phyloP scores from a whole-genome alignment of 371 early-diverging fungal genomes.

The Funneliformis caledonium region DNA sequence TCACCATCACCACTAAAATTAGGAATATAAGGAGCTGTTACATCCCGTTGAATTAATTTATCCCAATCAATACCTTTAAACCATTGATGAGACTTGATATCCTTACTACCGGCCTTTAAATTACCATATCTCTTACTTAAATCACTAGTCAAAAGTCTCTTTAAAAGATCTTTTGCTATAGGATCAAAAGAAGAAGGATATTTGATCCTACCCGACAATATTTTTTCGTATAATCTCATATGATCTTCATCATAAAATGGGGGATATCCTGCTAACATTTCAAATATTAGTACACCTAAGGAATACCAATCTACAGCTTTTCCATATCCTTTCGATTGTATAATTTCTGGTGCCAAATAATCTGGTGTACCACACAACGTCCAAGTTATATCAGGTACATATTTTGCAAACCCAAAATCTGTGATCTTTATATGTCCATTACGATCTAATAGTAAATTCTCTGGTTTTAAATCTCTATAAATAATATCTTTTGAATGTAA shows the following conservation, averaged over 20 bases:
- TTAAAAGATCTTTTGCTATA: conserved; percentile 87
- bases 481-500: conserved; percentile 90
- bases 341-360: conserved; percentile 98
- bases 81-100: conserved; percentile 95
- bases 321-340: conserved; percentile 94
- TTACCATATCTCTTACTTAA: conserved; percentile 92
- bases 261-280: conserved; percentile 92
- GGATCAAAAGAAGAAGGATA: conserved; percentile 94
- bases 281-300: conserved; percentile 94
- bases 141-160: conserved; percentile 85
- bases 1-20: conserved; percentile 86
- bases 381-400: conserved; percentile 94
- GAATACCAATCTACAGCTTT: conserved; percentile 98
- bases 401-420: conserved; percentile 99
- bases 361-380: conserved; percentile 99
- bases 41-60: conserved; percentile 70
- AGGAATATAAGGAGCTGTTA: conserved; percentile 92
- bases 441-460: conserved; percentile 89
- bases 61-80: conserved; percentile 94
- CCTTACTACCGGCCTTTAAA: conserved; percentile 84
- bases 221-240: conserved; percentile 93
- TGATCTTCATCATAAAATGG: conserved; percentile 98
- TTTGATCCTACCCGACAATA: conserved; percentile 82
- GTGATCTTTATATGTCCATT: conserved; percentile 98
- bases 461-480: conserved; percentile 96